Evolutionary conservation across 1,139 yeast genomes (phyloP).

Genomic region (Pichia sp.): DNA sequence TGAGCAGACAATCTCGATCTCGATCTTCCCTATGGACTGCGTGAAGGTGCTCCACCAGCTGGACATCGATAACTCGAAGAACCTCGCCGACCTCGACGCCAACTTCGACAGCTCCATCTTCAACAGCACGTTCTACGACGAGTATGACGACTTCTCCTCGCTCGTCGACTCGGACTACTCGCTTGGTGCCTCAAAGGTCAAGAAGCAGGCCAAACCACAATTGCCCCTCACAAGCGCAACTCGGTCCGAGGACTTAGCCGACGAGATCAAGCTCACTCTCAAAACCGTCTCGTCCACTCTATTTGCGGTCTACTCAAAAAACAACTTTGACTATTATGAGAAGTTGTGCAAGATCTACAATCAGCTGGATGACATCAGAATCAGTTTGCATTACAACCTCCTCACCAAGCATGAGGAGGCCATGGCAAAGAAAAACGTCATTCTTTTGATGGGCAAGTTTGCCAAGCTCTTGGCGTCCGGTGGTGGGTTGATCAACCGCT

Average conservation of each 20-base stretch:
- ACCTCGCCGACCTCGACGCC: slow-evolving; percentile 22
- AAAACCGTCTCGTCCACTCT: slow-evolving; percentile 58
- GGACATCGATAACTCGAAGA: slow-evolving; percentile 17
- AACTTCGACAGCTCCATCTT: slow-evolving; percentile 31
- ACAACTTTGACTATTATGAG: slow-evolving; percentile 58
- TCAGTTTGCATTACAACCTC: slow-evolving; percentile 52
- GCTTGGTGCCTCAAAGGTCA: not conserved
- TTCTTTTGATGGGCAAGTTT: slow-evolving; percentile 58
- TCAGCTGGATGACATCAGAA: slow-evolving; percentile 60
- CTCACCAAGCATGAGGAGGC: slow-evolving; percentile 57
- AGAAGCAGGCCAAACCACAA: slow-evolving; percentile 39
- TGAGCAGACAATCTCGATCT: slow-evolving; percentile 46
- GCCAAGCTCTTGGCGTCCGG: slow-evolving; percentile 57
- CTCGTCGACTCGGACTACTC: slow-evolving; percentile 7
- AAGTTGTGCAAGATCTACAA: slow-evolving; percentile 51
- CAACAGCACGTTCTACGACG: slow-evolving; percentile 28
- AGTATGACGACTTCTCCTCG: slow-evolving; percentile 13
- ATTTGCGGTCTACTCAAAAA: slow-evolving; percentile 65
- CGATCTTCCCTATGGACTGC: slow-evolving; percentile 58
- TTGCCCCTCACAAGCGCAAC: slow-evolving; percentile 46
- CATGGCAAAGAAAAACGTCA: slow-evolving; percentile 54
- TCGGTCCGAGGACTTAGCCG: slow-evolving; percentile 43
- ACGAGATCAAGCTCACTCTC: slow-evolving; percentile 56
- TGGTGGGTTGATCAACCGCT: slow-evolving; percentile 33
- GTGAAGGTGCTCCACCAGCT: slow-evolving; percentile 37